Conservation (phyloP, 1,284 basidiomycete genomes). For the Ceraceosorus guamensis region DNA sequence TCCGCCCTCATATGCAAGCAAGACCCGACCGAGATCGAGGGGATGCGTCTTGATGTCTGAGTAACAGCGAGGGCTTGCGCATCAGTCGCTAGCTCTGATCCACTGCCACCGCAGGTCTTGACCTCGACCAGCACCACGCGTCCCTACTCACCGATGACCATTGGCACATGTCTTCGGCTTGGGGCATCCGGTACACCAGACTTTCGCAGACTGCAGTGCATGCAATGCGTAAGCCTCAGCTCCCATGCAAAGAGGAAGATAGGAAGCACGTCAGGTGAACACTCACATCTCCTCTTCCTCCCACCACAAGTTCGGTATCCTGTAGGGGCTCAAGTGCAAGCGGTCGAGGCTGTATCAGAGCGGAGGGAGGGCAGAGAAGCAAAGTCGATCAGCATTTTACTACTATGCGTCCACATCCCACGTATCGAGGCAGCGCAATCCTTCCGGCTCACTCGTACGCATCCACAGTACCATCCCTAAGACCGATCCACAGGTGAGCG, state of each 20-base stretch:
- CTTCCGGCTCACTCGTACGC: slow-evolving; percentile 38
- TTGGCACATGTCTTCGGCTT: slow-evolving; percentile 48
- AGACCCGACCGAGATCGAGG: slow-evolving; percentile 68
- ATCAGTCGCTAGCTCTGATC: background rate
- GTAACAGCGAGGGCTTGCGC: background rate
- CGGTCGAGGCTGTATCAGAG: slow-evolving; percentile 40
- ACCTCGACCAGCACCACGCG: background rate
- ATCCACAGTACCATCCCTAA: slow-evolving; percentile 51
- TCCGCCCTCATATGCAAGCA: slow-evolving; percentile 72
- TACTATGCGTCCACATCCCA: background rate
- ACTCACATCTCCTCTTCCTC: slow-evolving; percentile 61
- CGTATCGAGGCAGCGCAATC: background rate
- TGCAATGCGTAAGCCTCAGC: background rate
- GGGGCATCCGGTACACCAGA: slow-evolving; percentile 56
- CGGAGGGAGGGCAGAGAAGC: background rate
- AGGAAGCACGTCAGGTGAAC: background rate
- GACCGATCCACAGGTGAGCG: slow-evolving; percentile 60
- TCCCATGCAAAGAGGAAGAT: background rate
- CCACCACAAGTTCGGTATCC: slow-evolving; percentile 59
- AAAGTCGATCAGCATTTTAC: background rate
- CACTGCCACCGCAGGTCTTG: too few relatives aligned
- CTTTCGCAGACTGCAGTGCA: slow-evolving; percentile 36
- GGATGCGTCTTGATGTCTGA: slow-evolving; percentile 59
- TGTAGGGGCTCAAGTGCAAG: slow-evolving; percentile 36
- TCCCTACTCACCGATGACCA: slow-evolving; percentile 22